These are phyloP conservation scores for Aphanomyces euteiches DNA, from an alignment of 352 stramenopile species.

Conservation along the genomic window DNA sequence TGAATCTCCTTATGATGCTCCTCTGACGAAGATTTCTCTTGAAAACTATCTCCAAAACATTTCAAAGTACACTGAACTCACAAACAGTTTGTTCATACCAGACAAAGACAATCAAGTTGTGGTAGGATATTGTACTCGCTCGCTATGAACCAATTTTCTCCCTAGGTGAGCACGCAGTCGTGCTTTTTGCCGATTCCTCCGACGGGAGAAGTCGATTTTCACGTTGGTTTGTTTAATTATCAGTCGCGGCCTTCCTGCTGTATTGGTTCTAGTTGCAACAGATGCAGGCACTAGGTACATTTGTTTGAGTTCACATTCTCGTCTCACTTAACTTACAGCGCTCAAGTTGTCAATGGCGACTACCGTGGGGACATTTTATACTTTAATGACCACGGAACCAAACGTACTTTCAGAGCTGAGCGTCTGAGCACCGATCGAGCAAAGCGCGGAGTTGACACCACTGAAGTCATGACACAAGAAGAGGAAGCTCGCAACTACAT, in stretches of 20 bases:
- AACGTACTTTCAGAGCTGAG: conserved; percentile 19
- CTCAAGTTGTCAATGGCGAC: conserved; percentile 18
- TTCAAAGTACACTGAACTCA: conserved; percentile 19
- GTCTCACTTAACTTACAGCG: conserved; percentile 7
- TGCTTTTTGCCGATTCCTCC: conserved; percentile 3
- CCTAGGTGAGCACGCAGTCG: conserved; percentile 16
- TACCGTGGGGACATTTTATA: conserved; percentile 17
- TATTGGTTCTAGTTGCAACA: conserved; percentile 17
- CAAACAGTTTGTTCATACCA: conserved; percentile 13
- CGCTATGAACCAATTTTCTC: too few relatives aligned
- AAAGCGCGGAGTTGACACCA: conserved; percentile 4
- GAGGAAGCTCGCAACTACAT: conserved; percentile 27
- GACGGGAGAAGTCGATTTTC: not conserved
- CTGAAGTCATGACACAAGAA: conserved; percentile 14
- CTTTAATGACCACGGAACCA: conserved; percentile 22
- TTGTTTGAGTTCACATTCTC: not conserved
- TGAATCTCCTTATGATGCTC: conserved; percentile 13
- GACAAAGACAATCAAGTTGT: conserved; percentile 14
- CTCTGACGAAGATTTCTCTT: conserved; percentile 13
- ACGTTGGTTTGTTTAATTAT: conserved; percentile 26
- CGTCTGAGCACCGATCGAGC: conserved; percentile 11
- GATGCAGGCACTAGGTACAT: conserved; percentile 25
- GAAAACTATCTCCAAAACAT: conserved; percentile 21
- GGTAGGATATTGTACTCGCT: not conserved
- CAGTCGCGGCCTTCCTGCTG: conserved; percentile 8